Evolutionary conservation across 1,284 basidiomycete species (phyloP).

Genomic region (Naganishia albida): DNA sequence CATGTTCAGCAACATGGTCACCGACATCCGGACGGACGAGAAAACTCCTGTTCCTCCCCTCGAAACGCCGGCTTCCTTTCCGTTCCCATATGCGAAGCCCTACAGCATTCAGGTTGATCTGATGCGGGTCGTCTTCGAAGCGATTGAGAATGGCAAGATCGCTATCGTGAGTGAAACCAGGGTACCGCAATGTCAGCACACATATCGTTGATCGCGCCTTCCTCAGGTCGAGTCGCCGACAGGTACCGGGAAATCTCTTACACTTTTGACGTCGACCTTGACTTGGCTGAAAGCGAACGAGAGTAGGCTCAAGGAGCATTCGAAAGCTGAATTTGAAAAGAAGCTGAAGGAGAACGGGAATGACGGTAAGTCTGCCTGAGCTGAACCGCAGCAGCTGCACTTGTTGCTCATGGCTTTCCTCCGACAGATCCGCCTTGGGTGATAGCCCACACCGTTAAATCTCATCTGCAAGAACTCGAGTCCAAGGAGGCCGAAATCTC

Average conservation of each 20-base stretch:
- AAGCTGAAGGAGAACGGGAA: constrained; percentile 44
- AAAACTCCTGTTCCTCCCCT: constrained; percentile 9
- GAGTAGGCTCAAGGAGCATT: constrained; percentile 40
- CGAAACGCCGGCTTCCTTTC: constrained; percentile 65
- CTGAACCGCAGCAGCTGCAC: constrained; percentile 50
- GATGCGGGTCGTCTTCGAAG: constrained; percentile 81
- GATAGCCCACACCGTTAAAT: constrained; percentile 69
- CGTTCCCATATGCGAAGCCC: constrained; percentile 78
- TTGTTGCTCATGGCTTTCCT: constrained; percentile 56
- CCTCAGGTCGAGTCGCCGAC: constrained; percentile 73
- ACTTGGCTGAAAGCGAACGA: constrained; percentile 68
- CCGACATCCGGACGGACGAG: too few species aligned
- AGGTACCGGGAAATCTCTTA: constrained; percentile 88
- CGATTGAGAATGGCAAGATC: constrained; percentile 72
- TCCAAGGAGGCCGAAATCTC: constrained; percentile 66
- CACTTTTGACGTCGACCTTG: constrained; percentile 73
- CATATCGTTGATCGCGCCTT: background rate
- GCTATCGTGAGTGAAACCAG: constrained; percentile 59
- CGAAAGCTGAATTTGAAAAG: constrained; percentile 40
- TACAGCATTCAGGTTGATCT: constrained; percentile 86
- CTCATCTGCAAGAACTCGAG: constrained; percentile 65
- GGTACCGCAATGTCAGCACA: constrained; percentile 32
- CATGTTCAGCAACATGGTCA: too few species aligned
- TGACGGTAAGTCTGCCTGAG: constrained; percentile 38
- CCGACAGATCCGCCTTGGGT: constrained; percentile 73